A percentile compares a stretch with the other conserved stretches of the same genome.
Evolutionary conservation across 75 land plant species (phyloP).

Genomic region (Ceratopteris richardii): DNA sequence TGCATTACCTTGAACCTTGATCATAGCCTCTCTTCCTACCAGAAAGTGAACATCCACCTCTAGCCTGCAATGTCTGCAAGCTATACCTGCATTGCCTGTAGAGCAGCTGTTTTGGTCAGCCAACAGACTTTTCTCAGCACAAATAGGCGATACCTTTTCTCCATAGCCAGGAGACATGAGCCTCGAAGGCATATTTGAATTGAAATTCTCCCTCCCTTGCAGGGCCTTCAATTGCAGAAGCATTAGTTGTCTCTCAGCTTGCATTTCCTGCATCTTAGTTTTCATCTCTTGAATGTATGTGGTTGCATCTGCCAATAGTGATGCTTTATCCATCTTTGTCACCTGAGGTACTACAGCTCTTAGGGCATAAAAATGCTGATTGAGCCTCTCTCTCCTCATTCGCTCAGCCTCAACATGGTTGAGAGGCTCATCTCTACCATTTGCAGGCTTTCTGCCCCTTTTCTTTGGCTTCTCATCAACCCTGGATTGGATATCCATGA

Average conservation of each 20-base stretch:
- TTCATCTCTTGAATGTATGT: conserved; percentile 46
- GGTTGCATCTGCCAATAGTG: conserved; percentile 43
- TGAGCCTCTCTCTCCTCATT: conserved; percentile 57
- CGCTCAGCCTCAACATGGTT: conserved; percentile 65
- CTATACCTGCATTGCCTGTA: too few relatives aligned
- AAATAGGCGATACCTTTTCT: too few relatives aligned
- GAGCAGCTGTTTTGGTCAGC: too few relatives aligned
- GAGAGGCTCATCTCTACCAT: conserved; percentile 29
- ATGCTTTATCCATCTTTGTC: conserved; percentile 61
- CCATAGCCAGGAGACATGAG: too few relatives aligned
- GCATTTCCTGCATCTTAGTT: not conserved
- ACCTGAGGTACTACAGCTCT: conserved; percentile 57
- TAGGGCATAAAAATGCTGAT: conserved; percentile 55
- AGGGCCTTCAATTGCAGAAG: too few relatives aligned
- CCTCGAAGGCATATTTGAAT: too few relatives aligned
- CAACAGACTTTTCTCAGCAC: too few relatives aligned
- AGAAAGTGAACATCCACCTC: conserved; percentile 7
- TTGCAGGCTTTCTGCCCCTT: conserved; percentile 40
- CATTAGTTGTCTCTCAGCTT: not conserved
- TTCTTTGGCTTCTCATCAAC: conserved; percentile 22
- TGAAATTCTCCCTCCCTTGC: too few relatives aligned
- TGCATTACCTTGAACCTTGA: conserved; percentile 31
- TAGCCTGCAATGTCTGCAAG: too few relatives aligned
- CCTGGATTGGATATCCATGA: conserved; percentile 6
- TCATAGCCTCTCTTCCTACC: conserved; percentile 43